Conservation (phyloP, 305 asterid species). For the Striga hermonthica region DNA sequence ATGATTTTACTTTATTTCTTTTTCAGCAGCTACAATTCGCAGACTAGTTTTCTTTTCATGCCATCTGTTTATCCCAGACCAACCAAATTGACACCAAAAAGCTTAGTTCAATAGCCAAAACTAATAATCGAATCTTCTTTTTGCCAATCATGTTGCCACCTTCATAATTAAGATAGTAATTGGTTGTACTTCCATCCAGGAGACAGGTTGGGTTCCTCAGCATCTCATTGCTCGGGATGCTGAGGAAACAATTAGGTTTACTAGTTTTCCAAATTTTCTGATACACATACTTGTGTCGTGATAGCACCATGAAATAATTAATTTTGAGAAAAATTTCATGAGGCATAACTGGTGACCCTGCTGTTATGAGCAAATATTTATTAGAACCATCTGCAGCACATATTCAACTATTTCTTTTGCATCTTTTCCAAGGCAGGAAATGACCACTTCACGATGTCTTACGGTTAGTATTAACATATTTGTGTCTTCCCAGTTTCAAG, state of each 20-base stretch:
- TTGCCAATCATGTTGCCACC: constrained; percentile 22
- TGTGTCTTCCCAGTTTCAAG: constrained; percentile 60
- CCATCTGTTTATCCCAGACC: neutral
- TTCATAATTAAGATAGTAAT: constrained; percentile 25
- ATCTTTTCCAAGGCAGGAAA: constrained; percentile 24
- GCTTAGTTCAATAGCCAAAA: no score
- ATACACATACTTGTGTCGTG: no score
- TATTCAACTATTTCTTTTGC: constrained; percentile 15
- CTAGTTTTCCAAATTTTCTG: no score
- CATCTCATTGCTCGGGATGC: constrained; percentile 83
- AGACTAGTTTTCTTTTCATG: no score
- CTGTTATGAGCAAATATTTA: constrained; percentile 11
- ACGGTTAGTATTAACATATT: constrained; percentile 19
- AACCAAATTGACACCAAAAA: neutral
- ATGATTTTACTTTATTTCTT: no score
- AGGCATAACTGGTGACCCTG: neutral
- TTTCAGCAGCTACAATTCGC: no score
- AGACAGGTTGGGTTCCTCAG: constrained; percentile 91
- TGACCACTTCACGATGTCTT: constrained; percentile 11
- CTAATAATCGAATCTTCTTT: constrained; percentile 18
- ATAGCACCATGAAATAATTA: constrained; percentile 14
- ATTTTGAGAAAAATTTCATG: constrained; percentile 12
- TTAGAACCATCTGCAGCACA: constrained; percentile 23
- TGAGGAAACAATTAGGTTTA: neutral
- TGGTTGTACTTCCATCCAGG: constrained; percentile 45